A percentile compares a stretch with the other conserved stretches of the same genome.
Conservation (phyloP, 345 rosid genomes). For the Salix purpurea region DNA sequence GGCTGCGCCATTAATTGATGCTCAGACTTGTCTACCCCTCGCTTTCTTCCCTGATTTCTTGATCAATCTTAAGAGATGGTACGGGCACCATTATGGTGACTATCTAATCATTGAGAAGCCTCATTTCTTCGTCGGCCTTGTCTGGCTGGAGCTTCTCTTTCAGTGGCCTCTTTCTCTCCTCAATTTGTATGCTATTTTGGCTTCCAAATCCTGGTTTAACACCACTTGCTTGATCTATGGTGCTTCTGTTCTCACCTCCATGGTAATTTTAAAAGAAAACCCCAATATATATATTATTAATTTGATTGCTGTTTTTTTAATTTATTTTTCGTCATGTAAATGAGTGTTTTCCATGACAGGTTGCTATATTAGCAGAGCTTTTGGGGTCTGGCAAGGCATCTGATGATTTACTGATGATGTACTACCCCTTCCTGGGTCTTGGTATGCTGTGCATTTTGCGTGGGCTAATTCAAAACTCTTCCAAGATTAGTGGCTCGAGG, state of each 20-base stretch:
- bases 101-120: slow-evolving; percentile 67
- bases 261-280: slow-evolving; percentile 38
- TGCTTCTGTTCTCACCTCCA: slow-evolving; percentile 51
- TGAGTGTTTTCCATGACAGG: slow-evolving; percentile 27
- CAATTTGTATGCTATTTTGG: slow-evolving; percentile 47
- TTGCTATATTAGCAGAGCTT: slow-evolving; percentile 59
- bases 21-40: slow-evolving; percentile 51
- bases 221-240: slow-evolving; percentile 79
- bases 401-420: slow-evolving; percentile 46
- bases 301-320: not conserved
- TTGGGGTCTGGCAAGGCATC: slow-evolving; percentile 57
- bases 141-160: slow-evolving; percentile 65
- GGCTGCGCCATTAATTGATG: slow-evolving; percentile 53
- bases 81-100: slow-evolving; percentile 50
- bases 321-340: not conserved
- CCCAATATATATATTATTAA: not conserved
- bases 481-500: slow-evolving; percentile 4
- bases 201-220: slow-evolving; percentile 59
- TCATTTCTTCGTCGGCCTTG: slow-evolving; percentile 59
- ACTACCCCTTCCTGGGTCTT: slow-evolving; percentile 54
- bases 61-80: slow-evolving; percentile 39
- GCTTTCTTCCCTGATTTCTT: slow-evolving; percentile 48
- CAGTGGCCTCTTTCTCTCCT: slow-evolving; percentile 71
- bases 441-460: slow-evolving; percentile 54
- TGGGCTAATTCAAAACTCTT: slow-evolving; percentile 40